Conservation (phyloP, 768 basidiomycete species). For the Mycena venus region DNA sequence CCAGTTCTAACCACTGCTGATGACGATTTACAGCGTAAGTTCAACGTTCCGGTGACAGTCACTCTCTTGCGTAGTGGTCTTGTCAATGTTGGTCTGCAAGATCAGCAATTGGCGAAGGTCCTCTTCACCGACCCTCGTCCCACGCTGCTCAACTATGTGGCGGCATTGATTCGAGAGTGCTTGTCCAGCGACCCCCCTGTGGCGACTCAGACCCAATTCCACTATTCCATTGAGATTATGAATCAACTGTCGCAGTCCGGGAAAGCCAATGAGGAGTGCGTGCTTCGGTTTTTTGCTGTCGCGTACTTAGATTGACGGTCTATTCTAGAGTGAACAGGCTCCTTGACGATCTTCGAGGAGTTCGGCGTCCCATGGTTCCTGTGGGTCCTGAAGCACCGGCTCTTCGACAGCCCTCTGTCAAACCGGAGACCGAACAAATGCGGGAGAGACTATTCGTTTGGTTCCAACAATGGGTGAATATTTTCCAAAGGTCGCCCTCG, state of each 20-base stretch:
- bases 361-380: slow-evolving; percentile 62
- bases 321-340: slow-evolving; percentile 72
- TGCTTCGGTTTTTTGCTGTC: slow-evolving; percentile 30
- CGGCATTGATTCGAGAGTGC: slow-evolving; percentile 89
- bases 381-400: slow-evolving; percentile 51
- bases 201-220: slow-evolving; percentile 84
- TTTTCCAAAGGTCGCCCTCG: slow-evolving; percentile 91
- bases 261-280: slow-evolving; percentile 90
- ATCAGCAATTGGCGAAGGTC: slow-evolving; percentile 91
- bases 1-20: slow-evolving; percentile 10
- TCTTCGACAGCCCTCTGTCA: slow-evolving; percentile 63
- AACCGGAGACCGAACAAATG: slow-evolving; percentile 81
- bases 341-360: slow-evolving; percentile 85
- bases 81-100: slow-evolving; percentile 81
- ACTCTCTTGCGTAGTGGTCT: slow-evolving; percentile 89
- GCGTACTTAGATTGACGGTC: slow-evolving; percentile 19
- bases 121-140: slow-evolving; percentile 84
- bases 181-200: slow-evolving; percentile 85
- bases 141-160: slow-evolving; percentile 83
- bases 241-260: slow-evolving; percentile 78
- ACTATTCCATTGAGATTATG: slow-evolving; percentile 85
- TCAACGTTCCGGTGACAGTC: slow-evolving; percentile 94
- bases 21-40: slow-evolving; percentile 79
- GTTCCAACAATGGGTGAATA: slow-evolving; percentile 96
- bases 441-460: slow-evolving; percentile 81